Evolutionary conservation across 2,329 filamentous ascomycete genomes (phyloP), one percentile per base, ranked within the genome.

Genomic region (Aschersonia sp.): DNA sequence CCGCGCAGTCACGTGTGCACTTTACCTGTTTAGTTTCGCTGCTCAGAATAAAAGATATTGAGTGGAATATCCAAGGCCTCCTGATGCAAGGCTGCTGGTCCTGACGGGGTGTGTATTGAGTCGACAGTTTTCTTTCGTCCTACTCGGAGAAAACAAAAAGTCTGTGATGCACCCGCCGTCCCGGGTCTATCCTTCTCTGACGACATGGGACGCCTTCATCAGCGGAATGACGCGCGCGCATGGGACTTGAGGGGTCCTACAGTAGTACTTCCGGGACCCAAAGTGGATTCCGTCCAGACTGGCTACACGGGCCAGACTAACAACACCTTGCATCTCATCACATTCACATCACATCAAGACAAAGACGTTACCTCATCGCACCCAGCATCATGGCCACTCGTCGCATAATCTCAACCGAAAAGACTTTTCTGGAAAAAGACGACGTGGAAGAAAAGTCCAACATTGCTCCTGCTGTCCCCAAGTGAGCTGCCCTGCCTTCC

Each of bases 401-500:
- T 64, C 74, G 84, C 58, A 81, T 79, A 57, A 69, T 81, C 52
- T 72, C 73, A 39, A 66, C 71, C 6, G 82, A 86, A 64, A 84
- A 83, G 69, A 78, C 76, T 32, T 68, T 79, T 49, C 72, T 85
- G 45, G 76, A 81, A 51, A 72, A 76, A 57, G 75, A 79, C 60
- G 73, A 77, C 52, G 60, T 54, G 52, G 60, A 65, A 49, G 69
- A 74, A 55, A 79, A 79, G 57, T 88, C 84, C 48, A 78, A 81
- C 66, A 89, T 84, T 53, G 68, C 81, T n/a, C 86, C 87, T 22
- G 87, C 87, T 29, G 87, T 95, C 45, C 87, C 88, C 47, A 72
- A 74, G 87, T 94, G 68, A 41, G 49, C 45, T 11, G 10, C 8
- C 42, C 42, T 22, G 2, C 42, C 42, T 30, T 31, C 29, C 37